phyloP scores from a whole-genome alignment of 1,284 basidiomycete species.

The Cronartium quercuum region DNA sequence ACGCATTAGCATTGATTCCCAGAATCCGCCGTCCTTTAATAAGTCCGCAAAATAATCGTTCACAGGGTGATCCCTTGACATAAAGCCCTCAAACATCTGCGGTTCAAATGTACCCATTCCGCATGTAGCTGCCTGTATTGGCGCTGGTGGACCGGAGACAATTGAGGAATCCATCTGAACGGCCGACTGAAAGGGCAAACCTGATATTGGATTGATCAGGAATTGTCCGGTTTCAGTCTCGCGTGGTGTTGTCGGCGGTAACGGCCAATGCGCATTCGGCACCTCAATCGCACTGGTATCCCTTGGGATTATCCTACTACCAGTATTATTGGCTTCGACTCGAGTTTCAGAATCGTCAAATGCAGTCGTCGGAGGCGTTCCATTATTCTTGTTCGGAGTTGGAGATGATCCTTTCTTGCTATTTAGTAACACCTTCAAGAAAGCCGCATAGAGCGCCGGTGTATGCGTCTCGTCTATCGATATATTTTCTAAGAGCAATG shows the following conservation, averaged over 20 bases:
- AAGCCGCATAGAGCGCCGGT: slow-evolving; percentile 74
- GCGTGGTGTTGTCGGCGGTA: too few species aligned
- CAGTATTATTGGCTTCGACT: too few species aligned
- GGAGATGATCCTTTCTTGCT: background rate
- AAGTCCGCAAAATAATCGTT: slow-evolving; percentile 7
- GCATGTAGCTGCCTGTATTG: background rate
- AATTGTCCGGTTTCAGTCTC: too few species aligned
- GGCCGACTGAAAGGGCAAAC: background rate
- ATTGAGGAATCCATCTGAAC: background rate
- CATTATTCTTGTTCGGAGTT: background rate
- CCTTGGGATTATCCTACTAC: too few species aligned
- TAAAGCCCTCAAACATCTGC: background rate
- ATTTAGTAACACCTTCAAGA: slow-evolving; percentile 63
- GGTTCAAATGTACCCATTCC: background rate
- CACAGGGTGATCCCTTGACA: background rate
- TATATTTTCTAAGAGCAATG: slow-evolving; percentile 60
- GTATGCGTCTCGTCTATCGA: slow-evolving; percentile 71
- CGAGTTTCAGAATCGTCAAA: background rate
- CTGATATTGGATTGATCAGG: background rate
- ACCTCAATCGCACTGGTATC: too few species aligned
- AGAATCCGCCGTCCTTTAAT: slow-evolving; percentile 1
- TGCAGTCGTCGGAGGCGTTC: background rate
- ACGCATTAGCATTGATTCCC: slow-evolving; percentile 7
- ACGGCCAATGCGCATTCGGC: background rate
- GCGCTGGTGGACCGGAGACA: background rate